A percentile compares a stretch with the other conserved stretches of the same genome.
phyloP scores from a whole-genome alignment of 495 filamentous ascomycete species.

The Aspergillus mulundensis region DNA sequence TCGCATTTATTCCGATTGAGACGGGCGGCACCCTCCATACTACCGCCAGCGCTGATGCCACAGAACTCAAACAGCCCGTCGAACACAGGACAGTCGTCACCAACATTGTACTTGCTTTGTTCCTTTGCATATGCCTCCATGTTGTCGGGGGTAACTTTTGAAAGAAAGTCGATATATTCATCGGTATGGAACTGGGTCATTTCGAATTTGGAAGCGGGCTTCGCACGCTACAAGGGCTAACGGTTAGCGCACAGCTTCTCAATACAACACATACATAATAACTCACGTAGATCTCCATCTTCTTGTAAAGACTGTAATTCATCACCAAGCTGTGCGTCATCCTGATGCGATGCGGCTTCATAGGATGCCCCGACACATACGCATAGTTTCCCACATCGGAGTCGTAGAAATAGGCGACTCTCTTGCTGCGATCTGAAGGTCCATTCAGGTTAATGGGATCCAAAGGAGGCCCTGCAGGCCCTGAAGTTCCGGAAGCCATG shows the following conservation, averaged over 20 bases:
- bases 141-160: constrained; percentile 95
- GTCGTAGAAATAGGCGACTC: constrained; percentile 96
- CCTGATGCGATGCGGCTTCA: constrained; percentile 98
- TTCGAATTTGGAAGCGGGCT: constrained; percentile 90
- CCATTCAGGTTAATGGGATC: constrained; percentile 49
- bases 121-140: constrained; percentile 93
- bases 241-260: constrained; percentile 19
- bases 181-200: constrained; percentile 99
- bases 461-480: constrained; percentile 37
- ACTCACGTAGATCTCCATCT: constrained; percentile 97
- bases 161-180: constrained; percentile 97
- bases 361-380: constrained; percentile 96
- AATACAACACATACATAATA: neutral
- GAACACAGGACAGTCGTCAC: constrained; percentile 96
- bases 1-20: constrained; percentile 93
- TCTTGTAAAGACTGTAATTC: constrained; percentile 98
- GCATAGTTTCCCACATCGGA: constrained; percentile 96
- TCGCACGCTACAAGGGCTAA: constrained; percentile 68
- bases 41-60: constrained; percentile 93
- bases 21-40: constrained; percentile 93
- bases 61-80: constrained; percentile 98
- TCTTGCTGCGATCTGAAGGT: constrained; percentile 56
- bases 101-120: constrained; percentile 95
- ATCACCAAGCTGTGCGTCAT: constrained; percentile 96
- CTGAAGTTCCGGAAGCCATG: constrained; percentile 33